These are phyloP conservation scores for Phialemonium atrogriseum DNA, from an alignment of 2,329 filamentous ascomycete species.

Conservation along the genomic window DNA sequence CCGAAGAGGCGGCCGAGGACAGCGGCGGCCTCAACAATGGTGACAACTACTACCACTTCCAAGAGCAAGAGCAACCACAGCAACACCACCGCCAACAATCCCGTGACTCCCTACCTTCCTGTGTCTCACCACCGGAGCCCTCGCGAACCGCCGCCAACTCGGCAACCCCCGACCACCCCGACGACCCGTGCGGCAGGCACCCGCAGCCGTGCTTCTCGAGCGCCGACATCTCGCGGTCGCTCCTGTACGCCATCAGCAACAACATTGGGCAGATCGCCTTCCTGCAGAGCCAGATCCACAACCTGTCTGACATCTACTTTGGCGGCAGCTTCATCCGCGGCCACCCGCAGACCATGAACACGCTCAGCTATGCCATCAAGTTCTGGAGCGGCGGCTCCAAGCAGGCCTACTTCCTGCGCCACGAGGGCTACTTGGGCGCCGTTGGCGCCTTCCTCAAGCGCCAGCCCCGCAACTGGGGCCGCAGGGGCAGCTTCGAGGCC, in stretches of 20 bases:
- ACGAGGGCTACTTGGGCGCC: slow-evolving; percentile 90
- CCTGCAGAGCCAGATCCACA: slow-evolving; percentile 92
- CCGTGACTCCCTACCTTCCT: slow-evolving; percentile 2
- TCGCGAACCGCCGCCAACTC: not conserved
- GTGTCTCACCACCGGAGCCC: too few relatives aligned
- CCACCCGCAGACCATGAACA: slow-evolving; percentile 96
- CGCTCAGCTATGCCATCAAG: slow-evolving; percentile 89
- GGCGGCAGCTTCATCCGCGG: slow-evolving; percentile 95
- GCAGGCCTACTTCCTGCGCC: slow-evolving; percentile 90
- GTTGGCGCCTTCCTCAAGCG: slow-evolving; percentile 92
- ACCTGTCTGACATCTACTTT: slow-evolving; percentile 90
- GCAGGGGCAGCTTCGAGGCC: slow-evolving; percentile 67
- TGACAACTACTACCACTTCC: slow-evolving; percentile 27
- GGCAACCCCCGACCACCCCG: not conserved
- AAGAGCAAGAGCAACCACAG: slow-evolving; percentile 9
- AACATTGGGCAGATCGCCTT: slow-evolving; percentile 98
- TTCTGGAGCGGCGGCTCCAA: slow-evolving; percentile 92
- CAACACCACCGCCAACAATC: slow-evolving; percentile 6
- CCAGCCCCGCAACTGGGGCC: slow-evolving; percentile 85
- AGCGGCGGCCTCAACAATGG: slow-evolving; percentile 48
- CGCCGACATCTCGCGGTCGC: slow-evolving; percentile 81
- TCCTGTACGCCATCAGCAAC: slow-evolving; percentile 93
- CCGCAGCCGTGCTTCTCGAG: slow-evolving; percentile 52
- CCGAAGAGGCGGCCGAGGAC: slow-evolving; percentile 72
- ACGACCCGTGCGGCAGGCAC: slow-evolving; percentile 13